Evolutionary conservation across 768 basidiomycete genomes (phyloP), one percentile per base, ranked within the genome.

Genomic region (Lyophyllum decastes): DNA sequence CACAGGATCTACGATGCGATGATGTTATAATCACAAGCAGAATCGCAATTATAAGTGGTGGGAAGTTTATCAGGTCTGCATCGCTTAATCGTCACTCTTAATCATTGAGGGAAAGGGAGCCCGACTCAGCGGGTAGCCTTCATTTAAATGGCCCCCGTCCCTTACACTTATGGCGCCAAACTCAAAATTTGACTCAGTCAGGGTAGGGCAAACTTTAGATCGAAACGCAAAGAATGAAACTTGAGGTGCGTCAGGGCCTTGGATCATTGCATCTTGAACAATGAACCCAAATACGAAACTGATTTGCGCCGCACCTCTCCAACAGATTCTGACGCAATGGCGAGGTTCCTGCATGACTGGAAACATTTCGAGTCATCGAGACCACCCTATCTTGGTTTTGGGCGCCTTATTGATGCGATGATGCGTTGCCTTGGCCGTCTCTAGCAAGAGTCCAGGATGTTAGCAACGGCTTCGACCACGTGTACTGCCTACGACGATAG

Each of bases 1-100:
- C 55, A 52, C 52, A 64, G 61, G 69, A 70, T 70, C 64, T 68
- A 64, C 61, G 61, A 68, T 66, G 56, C 25, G 48, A 41, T 11
- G 30, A 35, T 44, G 44, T 40, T 52, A 43, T 55, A 35, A 58
- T 57, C 49, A 58, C 53, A 61, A 58, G 49, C 35, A 54, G 33
- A 47, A n/a, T 16, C n/a, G 16, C 6, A 41, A 41, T 35, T 26
- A 17, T 43, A 38, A n/a, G 34, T 33, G 34, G 49, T 59, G 55
- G 55, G 50, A 61, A 60, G 43, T 48, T 30, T 52, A 48, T 57
- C 50, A 58, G 25, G 51, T 54, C 55, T 57, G 30, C 22, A 52
- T 65, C 60, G 64, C 59, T 59, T 61, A 58, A 57, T 52, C 52
- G 41, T 50, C 44, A 48, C 34, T 46, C 10, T 52, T 54, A 46